phyloP scores from a whole-genome alignment of 2,329 filamentous ascomycete genomes.

The Sclerotinia borealis region DNA sequence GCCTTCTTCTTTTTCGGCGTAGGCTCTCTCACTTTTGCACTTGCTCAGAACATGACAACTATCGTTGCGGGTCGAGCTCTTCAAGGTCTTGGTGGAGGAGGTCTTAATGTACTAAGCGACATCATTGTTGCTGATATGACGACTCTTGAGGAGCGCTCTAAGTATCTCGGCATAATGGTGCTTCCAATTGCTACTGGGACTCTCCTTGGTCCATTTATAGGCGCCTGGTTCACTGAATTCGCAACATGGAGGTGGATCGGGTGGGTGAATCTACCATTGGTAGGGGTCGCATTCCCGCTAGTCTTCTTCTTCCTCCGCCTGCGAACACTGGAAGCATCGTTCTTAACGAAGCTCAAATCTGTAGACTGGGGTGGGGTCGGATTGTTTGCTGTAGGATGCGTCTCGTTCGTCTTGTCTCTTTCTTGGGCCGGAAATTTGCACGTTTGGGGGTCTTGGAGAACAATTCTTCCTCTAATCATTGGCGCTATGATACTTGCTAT shows the following conservation, averaged over 20 bases:
- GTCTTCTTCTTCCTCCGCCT: conserved; percentile 4
- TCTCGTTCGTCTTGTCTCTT: conserved; percentile 50
- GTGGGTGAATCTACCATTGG: conserved; percentile 18
- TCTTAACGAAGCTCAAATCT: conserved; percentile 5
- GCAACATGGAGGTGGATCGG: conserved; percentile 47
- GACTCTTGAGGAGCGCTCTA: conserved; percentile 35
- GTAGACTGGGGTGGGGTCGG: conserved; percentile 52
- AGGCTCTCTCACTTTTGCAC: conserved; percentile 42
- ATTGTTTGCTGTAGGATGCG: conserved; percentile 53
- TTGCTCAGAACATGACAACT: conserved; percentile 38
- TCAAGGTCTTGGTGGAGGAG: conserved; percentile 44
- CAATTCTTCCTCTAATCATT: conserved; percentile 52
- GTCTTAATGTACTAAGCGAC: conserved; percentile 43
- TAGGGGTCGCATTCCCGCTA: neutral
- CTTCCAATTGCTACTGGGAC: conserved; percentile 61
- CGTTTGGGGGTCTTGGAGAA: conserved; percentile 53
- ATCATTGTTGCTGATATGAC: conserved; percentile 47
- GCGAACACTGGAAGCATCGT: neutral
- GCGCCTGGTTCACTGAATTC: conserved; percentile 55
- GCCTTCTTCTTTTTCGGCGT: conserved; percentile 43
- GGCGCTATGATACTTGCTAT: conserved; percentile 39
- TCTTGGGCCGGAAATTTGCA: conserved; percentile 58
- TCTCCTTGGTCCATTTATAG: conserved; percentile 55
- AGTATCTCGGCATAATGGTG: conserved; percentile 56
- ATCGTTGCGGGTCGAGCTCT: conserved; percentile 43